Conservation (phyloP, 164 flowering plant species). For the Akebia trifoliata region DNA sequence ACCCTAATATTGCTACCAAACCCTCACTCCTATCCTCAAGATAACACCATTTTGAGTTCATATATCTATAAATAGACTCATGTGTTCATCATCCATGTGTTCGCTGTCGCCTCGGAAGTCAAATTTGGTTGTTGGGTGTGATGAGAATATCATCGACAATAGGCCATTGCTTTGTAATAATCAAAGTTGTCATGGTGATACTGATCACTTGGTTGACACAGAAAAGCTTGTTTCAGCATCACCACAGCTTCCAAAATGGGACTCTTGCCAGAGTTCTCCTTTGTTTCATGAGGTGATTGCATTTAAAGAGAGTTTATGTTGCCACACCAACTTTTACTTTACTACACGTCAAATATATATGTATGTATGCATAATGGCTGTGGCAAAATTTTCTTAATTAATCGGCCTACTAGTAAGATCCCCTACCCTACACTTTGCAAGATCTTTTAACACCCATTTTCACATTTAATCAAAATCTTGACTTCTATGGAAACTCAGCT, state of each 20-base stretch:
- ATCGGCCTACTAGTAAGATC: too few relatives aligned
- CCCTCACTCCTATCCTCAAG: not conserved
- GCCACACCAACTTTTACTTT: too few relatives aligned
- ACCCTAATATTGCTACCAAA: not conserved
- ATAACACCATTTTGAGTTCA: not conserved
- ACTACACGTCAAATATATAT: not conserved
- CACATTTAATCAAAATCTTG: too few relatives aligned
- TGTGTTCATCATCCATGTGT: too few relatives aligned
- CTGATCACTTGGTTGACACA: not conserved
- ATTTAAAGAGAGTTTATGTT: too few relatives aligned
- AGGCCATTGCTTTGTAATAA: not conserved
- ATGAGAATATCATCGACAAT: not conserved
- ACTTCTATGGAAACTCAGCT: too few relatives aligned
- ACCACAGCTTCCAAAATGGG: too few relatives aligned
- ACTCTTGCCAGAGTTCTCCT: not conserved
- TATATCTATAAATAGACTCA: too few relatives aligned
- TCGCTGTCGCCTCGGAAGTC: too few relatives aligned
- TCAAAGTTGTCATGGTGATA: not conserved
- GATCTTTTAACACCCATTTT: too few relatives aligned
- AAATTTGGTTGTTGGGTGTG: not conserved
- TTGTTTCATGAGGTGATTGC: not conserved
- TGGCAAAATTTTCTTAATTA: not conserved
- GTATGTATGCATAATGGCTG: not conserved
- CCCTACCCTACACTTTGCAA: too few relatives aligned
- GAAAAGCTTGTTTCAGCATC: not conserved